Evolutionary conservation across 106 monocot genomes (phyloP), one percentile per base, ranked within the genome.

Genomic region (Allium cepa): DNA sequence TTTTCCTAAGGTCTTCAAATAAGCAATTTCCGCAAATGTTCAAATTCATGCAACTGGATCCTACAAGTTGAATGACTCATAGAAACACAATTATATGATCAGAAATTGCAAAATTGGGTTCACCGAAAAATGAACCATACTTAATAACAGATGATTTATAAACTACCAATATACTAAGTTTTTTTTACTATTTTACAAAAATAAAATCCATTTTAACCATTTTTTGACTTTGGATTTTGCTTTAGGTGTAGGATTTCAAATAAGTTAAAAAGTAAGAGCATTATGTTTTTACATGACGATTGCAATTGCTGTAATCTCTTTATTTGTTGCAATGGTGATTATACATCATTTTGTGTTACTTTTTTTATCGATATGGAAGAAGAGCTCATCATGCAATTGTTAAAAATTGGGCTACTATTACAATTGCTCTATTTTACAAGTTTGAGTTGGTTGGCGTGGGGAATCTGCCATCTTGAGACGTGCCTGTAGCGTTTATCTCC

Each of bases 301-400:
- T n/a, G n/a, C n/a, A 92, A 72, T 97, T 89, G 64, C 36, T 56
- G 4, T 84, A 11, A 87, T 97, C 53, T 69, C 84, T 47, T 71
- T 87, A 11, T 82, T 97, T 66, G 46, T 74, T 22, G 66, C 61
- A n/a, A 97, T 97, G 92, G 74, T 80, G 7, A 60, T 81, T 47
- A 75, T 77, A 49, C 97, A 97, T 62, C 97, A 92, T 36, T 79
- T 84, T 53, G 80, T 97, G 50, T 68, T 97, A 52, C 73, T 92
- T 16, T 86, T 89, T 17, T 92, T 92, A 56, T 48, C 87, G 47
- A 80, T 84, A 64, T 88, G 92, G 7, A 67, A 89, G 46, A 77
- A 82, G 26, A 74, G 69, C 71, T 11, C 92, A 97, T 49, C 88
- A 97, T 60, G 69, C 76, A 17, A 71, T 87, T 65, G 92, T n/a